A percentile compares a stretch with the other conserved stretches of the same genome.
These are phyloP conservation scores for Citrus cavaleriei DNA, from an alignment of 345 rosid genomes.

Conservation along the genomic window DNA sequence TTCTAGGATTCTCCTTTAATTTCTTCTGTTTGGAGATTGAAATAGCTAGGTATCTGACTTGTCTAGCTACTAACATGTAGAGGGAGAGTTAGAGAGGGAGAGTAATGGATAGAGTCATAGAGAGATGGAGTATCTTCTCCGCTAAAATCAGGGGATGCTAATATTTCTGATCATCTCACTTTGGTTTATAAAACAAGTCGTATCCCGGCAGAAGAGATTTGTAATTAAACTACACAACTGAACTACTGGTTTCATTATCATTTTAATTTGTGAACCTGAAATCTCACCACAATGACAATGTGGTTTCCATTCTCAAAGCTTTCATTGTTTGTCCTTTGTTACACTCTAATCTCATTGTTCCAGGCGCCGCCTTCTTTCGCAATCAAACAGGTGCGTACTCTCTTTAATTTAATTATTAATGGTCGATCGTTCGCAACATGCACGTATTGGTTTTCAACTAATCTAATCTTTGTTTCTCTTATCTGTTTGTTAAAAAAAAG, in stretches of 20 bases:
- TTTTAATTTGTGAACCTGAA: background rate
- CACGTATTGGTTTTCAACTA: background rate
- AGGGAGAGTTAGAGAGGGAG: too few species aligned
- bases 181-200: too few species aligned
- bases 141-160: background rate
- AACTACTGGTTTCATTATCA: too few species aligned
- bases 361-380: slow-evolving; percentile 34
- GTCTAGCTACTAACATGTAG: too few species aligned
- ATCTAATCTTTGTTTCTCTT: background rate
- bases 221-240: too few species aligned
- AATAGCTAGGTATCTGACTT: background rate
- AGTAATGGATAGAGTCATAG: too few species aligned
- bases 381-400: slow-evolving; percentile 31
- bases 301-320: slow-evolving; percentile 10
- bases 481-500: slow-evolving; percentile 15
- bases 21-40: background rate
- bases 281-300: slow-evolving; percentile 11
- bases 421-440: too few species aligned
- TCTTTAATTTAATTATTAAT: too few species aligned
- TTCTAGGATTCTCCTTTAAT: background rate
- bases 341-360: slow-evolving; percentile 17
- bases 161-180: background rate
- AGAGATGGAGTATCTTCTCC: background rate
- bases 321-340: slow-evolving; percentile 6
- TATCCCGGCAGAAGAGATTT: too few species aligned